These are phyloP conservation scores for Entonaema liquescens DNA, from an alignment of 495 filamentous ascomycete species.

Conservation along the genomic window DNA sequence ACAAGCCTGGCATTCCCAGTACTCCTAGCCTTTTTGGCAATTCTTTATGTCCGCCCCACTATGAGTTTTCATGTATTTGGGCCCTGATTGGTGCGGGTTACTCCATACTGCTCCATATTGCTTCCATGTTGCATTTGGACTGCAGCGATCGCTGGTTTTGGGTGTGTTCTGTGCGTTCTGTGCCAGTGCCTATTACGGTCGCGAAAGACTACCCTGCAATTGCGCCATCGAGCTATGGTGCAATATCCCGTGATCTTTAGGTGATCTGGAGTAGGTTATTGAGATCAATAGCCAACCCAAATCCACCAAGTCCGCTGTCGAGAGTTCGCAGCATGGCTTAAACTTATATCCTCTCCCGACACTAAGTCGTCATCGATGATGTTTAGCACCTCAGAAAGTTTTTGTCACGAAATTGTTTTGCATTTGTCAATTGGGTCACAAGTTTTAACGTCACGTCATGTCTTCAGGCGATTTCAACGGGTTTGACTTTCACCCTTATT, in stretches of 20 bases:
- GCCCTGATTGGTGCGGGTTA: slow-evolving; percentile 35
- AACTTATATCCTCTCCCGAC: slow-evolving; percentile 31
- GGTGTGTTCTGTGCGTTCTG: slow-evolving; percentile 17
- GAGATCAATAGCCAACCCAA: slow-evolving; percentile 35
- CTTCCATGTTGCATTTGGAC: slow-evolving; percentile 30
- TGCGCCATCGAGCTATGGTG: slow-evolving; percentile 49
- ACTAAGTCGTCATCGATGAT: slow-evolving; percentile 44
- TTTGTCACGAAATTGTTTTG: slow-evolving; percentile 30
- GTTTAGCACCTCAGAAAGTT: slow-evolving; percentile 41
- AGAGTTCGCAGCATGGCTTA: slow-evolving; percentile 39
- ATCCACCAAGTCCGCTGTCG: slow-evolving; percentile 34
- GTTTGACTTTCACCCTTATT: slow-evolving; percentile 58
- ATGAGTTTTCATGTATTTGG: slow-evolving; percentile 2
- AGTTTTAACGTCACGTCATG: slow-evolving; percentile 51
- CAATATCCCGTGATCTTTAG: slow-evolving; percentile 50
- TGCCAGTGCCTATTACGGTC: slow-evolving; percentile 20
- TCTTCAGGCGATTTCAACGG: slow-evolving; percentile 61
- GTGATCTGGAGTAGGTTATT: slow-evolving; percentile 41
- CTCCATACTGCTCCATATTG: slow-evolving; percentile 18
- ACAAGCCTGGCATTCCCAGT: slow-evolving; percentile 1
- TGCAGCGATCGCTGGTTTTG: slow-evolving; percentile 42
- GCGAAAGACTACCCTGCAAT: slow-evolving; percentile 46
- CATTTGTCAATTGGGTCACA: slow-evolving; percentile 36
- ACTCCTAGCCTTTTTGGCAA: background rate
- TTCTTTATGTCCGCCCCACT: slow-evolving; percentile 23